These are phyloP conservation scores for Albizia julibrissin DNA, from an alignment of 306 rosid genomes.

Conservation along the genomic window DNA sequence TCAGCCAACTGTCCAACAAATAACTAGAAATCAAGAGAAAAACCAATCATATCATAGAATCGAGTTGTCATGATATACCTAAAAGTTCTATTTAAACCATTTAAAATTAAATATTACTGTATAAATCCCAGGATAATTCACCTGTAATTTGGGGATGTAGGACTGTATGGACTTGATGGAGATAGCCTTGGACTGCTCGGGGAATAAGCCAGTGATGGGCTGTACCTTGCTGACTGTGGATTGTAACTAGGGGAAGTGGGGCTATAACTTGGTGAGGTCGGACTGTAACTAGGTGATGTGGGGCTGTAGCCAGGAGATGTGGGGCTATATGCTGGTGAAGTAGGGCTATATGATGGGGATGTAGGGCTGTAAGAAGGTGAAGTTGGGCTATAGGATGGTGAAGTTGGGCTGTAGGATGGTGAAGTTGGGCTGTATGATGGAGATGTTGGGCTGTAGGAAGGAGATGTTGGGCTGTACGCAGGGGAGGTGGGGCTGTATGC, in stretches of 20 bases:
- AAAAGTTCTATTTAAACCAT: background rate
- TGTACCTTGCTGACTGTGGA: constrained; percentile 93
- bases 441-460: constrained; percentile 62
- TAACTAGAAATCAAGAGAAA: constrained; percentile 6
- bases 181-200: constrained; percentile 96
- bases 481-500: constrained; percentile 89
- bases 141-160: constrained; percentile 97
- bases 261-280: constrained; percentile 64
- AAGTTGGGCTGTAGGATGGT: constrained; percentile 78
- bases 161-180: constrained; percentile 96
- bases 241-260: constrained; percentile 94
- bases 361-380: constrained; percentile 86
- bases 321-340: constrained; percentile 66
- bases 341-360: constrained; percentile 77
- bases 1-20: constrained; percentile 18
- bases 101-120: background rate
- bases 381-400: constrained; percentile 84
- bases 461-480: constrained; percentile 73
- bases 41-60: constrained; percentile 9
- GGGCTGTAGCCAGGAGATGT: constrained; percentile 54
- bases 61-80: background rate
- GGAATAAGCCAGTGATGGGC: constrained; percentile 92
- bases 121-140: constrained; percentile 28
- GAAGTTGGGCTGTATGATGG: constrained; percentile 79
- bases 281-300: constrained; percentile 72